Conservation (phyloP, 1,284 basidiomycete species). For the Ceratobasidium sp. region DNA sequence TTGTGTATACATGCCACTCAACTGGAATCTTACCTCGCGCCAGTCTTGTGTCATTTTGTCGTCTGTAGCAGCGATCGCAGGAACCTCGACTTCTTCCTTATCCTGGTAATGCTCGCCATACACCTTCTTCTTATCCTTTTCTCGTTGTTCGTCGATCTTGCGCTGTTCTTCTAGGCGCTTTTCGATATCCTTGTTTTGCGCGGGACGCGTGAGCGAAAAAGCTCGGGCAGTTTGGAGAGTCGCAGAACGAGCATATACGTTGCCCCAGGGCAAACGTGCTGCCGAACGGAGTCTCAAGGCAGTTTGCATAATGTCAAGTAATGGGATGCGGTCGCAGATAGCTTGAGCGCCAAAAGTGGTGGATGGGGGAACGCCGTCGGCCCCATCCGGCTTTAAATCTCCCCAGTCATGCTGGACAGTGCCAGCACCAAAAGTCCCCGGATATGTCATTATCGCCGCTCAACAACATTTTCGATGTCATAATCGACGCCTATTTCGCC, state of each 20-base stretch:
- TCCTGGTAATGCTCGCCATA: constrained; percentile 31
- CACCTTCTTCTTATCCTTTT: constrained; percentile 17
- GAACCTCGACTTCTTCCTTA: constrained; percentile 25
- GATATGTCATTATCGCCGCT: constrained; percentile 1
- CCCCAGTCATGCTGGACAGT: neutral
- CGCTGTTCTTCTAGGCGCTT: constrained; percentile 29
- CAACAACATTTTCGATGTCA: neutral
- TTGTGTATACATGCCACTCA: neutral
- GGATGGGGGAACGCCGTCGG: neutral
- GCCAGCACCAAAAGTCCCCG: neutral
- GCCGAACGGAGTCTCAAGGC: constrained; percentile 4
- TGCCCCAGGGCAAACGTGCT: neutral
- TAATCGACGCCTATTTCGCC: neutral
- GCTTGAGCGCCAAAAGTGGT: neutral
- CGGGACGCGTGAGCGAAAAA: neutral
- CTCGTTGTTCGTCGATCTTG: constrained; percentile 35
- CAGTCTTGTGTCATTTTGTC: constrained; percentile 13
- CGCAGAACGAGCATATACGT: constrained; percentile 5
- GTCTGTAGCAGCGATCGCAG: constrained; percentile 25
- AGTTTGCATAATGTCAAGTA: neutral
- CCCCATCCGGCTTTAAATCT: neutral
- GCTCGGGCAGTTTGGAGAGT: neutral
- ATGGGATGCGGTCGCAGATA: neutral
- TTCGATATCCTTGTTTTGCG: constrained; percentile 6
- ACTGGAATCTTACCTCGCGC: constrained; percentile 5